These are phyloP conservation scores for Prunus davidiana DNA, from an alignment of 306 rosid genomes.

Conservation along the genomic window DNA sequence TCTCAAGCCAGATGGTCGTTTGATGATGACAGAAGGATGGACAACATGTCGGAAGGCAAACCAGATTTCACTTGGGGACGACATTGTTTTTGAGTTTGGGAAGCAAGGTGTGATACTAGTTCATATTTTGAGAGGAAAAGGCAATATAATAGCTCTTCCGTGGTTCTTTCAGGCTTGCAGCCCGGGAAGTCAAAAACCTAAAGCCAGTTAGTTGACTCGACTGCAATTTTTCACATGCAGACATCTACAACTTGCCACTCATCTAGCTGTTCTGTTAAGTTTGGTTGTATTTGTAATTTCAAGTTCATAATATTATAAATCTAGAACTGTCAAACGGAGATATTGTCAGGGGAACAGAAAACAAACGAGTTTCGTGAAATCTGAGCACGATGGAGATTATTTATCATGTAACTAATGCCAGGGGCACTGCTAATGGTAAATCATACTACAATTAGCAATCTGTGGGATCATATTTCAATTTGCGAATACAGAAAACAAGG, in stretches of 20 bases:
- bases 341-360: not conserved
- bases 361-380: not conserved
- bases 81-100: slow-evolving; percentile 3
- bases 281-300: not conserved
- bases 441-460: not conserved
- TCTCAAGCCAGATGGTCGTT: not conserved
- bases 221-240: not conserved
- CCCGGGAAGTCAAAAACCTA: no score
- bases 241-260: not conserved
- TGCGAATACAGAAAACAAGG: not conserved
- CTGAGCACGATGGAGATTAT: not conserved
- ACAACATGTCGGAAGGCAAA: not conserved
- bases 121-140: not conserved
- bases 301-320: no score
- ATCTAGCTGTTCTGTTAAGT: no score
- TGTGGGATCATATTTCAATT: not conserved
- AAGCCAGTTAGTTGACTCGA: no score
- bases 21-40: not conserved
- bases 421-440: not conserved
- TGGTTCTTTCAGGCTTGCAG: not conserved
- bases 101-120: not conserved
- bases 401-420: no score
- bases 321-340: not conserved
- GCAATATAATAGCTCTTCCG: not conserved
- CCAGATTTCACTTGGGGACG: not conserved